Evolutionary conservation across 2,329 filamentous ascomycete species (phyloP), one percentile per base, ranked within the genome.

Genomic region (Xylariales sp.): DNA sequence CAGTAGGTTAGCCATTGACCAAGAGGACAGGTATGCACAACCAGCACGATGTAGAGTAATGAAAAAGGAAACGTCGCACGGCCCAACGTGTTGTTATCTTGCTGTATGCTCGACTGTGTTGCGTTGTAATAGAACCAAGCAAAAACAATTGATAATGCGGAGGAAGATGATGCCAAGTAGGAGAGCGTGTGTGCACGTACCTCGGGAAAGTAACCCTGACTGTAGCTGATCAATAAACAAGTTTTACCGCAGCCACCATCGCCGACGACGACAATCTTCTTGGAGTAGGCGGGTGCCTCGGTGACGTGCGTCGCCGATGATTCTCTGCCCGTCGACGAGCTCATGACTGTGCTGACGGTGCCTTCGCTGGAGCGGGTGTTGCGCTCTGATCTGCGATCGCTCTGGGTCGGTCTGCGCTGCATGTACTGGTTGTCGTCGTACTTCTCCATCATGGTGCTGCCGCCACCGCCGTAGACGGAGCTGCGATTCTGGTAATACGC

Each of bases 191-290:
- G 17, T 27, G 17, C 8, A 42, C 75, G 51, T 72, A 96, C 93
- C 86, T 98, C 91, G 66, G 93, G 93, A 61, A 98, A 98, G 65
- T 95, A 95, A 43, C 93, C 93, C 69, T 97, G 90, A 57, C 89
- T 95, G 72, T 97, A 98, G 68, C 90, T 96, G 66, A 98, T 98
- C 65, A 98, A 73, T 51, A 98, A 72, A 71, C 93, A 98, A 7
- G 93, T 98, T 81, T 98, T 98, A 55, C 93, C 93, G 65, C 93
- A 98, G 46, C 93, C 93, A 54, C 93, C 93, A 63, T 98, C 93
- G 46, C 93, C 93, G 31, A 98, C 93, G 36, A 98, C 93, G 30
- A 98, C 93, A 60, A 98, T 93, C 76, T 98, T 98, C 75, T 98
- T 98, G 51, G 91, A 97, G 68, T 93, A 96, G 40, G 88, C 79